phyloP scores from a whole-genome alignment of 805 yeast genomes.

The Pichia rugopelliculosa region DNA sequence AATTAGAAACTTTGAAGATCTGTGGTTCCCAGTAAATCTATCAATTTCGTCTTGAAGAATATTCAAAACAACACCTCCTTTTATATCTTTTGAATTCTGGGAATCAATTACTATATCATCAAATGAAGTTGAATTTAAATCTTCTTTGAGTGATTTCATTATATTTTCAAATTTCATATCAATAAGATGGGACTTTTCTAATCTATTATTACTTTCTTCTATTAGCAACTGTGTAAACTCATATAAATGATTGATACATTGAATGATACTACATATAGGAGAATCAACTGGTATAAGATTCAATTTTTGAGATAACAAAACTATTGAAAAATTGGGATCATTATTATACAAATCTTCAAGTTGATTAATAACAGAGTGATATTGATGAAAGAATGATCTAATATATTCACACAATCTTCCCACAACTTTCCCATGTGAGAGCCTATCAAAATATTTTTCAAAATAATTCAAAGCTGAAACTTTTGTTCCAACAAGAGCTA shows the following conservation, averaged over 20 bases:
- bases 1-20: conserved; percentile 44
- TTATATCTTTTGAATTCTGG: conserved; percentile 45
- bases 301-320: conserved; percentile 48
- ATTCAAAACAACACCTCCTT: conserved; percentile 71
- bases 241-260: conserved; percentile 46
- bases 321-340: conserved; percentile 48
- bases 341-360: conserved; percentile 48
- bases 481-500: conserved; percentile 56
- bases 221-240: conserved; percentile 45
- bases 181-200: conserved; percentile 24
- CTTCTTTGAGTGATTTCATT: conserved; percentile 32
- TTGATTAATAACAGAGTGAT: conserved; percentile 27
- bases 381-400: conserved; percentile 34
- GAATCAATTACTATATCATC: conserved; percentile 48
- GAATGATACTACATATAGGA: conserved; percentile 20
- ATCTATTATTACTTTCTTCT: conserved; percentile 36
- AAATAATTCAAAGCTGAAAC: conserved; percentile 54
- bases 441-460: conserved; percentile 48
- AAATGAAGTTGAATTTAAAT: conserved; percentile 25
- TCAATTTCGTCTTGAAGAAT: conserved; percentile 53
- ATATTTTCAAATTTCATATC: conserved; percentile 26
- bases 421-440: conserved; percentile 58
- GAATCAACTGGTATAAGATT: conserved; percentile 12
- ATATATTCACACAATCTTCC: conserved; percentile 67
- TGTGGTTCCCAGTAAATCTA: conserved; percentile 57